Evolutionary conservation across 225 moss, liverwort and hornwort species (phyloP), one percentile per base, ranked within the genome.

Genomic region (Bryum argenteum): DNA sequence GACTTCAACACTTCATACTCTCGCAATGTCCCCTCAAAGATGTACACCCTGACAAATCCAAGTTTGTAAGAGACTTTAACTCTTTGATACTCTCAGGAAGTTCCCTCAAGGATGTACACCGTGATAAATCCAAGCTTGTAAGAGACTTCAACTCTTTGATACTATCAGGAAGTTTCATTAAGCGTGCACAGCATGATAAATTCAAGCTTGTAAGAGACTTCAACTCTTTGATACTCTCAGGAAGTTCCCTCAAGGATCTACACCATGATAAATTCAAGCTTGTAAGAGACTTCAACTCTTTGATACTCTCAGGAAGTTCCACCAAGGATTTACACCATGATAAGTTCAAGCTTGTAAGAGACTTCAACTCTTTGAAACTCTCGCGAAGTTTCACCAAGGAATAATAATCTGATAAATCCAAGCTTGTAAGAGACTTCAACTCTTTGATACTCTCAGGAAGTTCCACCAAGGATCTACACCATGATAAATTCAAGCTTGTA

Each of bases 311-410:
- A 20, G 22, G 43, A 40, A 62, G 12, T 3, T 1, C 14, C 2
- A 21, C 20, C 1, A 62, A 18, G 6, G 43, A 42, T 8, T 6
- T 20, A 0, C 43, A 62, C 0, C 1, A 1, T 0, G 0, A 0
- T 2, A 39, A n/a, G 10, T 18, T 0, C 10, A 60, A 18, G 0
- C 1, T 1, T 19, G 0, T n/a, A 1, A 60, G 18, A 19, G 39
- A 60, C 5, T 38, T 18, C 11, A 60, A 38, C n/a, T 38, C n/a
- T 1, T n/a, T n/a, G 5, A 59, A 37, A 9, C 5, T 61, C 5
- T 63, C 3, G 0, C 42, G 62, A 14, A 63, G 13, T 4, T 8
- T 42, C 1, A 12, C 23, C 2, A 56, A 56, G 4, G 56, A 26
- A 14, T 4, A 0, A 15, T 24, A 56, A 0, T 1, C 3, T 23